phyloP scores from a whole-genome alignment of 257 asterid genomes.

The Gardenia jasminoides region DNA sequence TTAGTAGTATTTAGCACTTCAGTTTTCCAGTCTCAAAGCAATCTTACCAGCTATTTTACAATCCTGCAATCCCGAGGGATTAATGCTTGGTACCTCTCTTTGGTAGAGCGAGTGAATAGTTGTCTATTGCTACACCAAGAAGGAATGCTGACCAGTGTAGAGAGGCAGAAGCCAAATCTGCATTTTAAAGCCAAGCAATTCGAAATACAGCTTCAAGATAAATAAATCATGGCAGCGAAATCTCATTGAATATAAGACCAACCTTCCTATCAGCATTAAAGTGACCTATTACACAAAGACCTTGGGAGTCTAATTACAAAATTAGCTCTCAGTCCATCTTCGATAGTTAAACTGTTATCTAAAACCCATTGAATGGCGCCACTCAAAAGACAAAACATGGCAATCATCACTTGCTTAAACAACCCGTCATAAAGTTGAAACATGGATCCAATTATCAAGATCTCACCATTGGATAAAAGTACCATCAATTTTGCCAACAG shows the following conservation, averaged over 20 bases:
- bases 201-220: slow-evolving; percentile 90
- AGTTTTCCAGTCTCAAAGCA: slow-evolving; percentile 92
- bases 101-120: slow-evolving; percentile 78
- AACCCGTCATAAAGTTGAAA: slow-evolving; percentile 12
- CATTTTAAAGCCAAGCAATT: slow-evolving; percentile 99
- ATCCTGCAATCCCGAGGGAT: slow-evolving; percentile 89
- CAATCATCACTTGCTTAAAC: slow-evolving; percentile 22
- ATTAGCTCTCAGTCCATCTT: slow-evolving; percentile 36
- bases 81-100: slow-evolving; percentile 97
- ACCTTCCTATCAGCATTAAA: slow-evolving; percentile 69
- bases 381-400: slow-evolving; percentile 18
- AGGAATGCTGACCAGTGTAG: slow-evolving; percentile 86
- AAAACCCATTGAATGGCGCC: slow-evolving; percentile 32
- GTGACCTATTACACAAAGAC: slow-evolving; percentile 47
- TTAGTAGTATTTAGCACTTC: slow-evolving; percentile 55
- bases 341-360: slow-evolving; percentile 30
- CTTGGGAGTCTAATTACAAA: slow-evolving; percentile 30
- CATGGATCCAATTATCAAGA: slow-evolving; percentile 9
- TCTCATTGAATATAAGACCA: slow-evolving; percentile 55
- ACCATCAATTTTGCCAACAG: slow-evolving; percentile 10
- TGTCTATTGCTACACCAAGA: slow-evolving; percentile 97
- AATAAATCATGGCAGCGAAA: slow-evolving; percentile 89
- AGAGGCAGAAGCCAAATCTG: slow-evolving; percentile 95
- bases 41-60: slow-evolving; percentile 95
- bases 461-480: slow-evolving; percentile 11